Evolutionary conservation across 2,329 filamentous ascomycete species (phyloP).

Genomic region (Apiospora koreana): DNA sequence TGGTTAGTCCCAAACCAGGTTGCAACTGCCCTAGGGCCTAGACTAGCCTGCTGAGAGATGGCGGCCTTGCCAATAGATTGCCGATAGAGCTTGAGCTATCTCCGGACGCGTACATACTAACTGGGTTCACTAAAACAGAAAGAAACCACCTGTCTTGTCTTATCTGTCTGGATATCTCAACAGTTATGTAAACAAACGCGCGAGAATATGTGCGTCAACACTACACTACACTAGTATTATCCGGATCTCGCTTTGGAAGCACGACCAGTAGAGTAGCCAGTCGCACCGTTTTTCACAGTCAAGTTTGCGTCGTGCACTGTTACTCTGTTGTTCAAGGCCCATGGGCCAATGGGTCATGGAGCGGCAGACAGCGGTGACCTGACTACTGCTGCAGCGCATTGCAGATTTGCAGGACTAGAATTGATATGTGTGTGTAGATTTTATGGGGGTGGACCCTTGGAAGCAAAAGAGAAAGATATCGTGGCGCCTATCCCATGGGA

Average conservation of each 20-base stretch:
- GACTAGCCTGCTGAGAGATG: background rate
- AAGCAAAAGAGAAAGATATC: background rate
- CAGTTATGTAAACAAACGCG: background rate
- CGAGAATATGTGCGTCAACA: background rate
- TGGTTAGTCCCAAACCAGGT: background rate
- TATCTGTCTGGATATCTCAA: background rate
- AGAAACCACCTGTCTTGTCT: background rate
- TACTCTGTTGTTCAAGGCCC: no score
- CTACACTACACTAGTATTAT: background rate
- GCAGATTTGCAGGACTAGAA: background rate
- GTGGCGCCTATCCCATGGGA: background rate
- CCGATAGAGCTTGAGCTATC: conserved; percentile 5
- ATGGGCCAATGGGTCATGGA: background rate
- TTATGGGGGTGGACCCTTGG: conserved; percentile 3
- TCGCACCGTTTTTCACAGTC: background rate
- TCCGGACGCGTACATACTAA: background rate
- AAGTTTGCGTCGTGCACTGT: background rate
- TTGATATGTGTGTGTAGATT: background rate
- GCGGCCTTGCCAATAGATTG: conserved; percentile 1
- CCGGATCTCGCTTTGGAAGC: background rate
- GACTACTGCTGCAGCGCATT: conserved; percentile 1
- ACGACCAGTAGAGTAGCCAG: background rate
- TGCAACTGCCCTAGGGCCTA: background rate
- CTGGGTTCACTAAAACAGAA: background rate
- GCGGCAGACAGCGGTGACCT: background rate